These are phyloP conservation scores for Boletus barrowsii DNA, from an alignment of 768 basidiomycete genomes.

Conservation along the genomic window DNA sequence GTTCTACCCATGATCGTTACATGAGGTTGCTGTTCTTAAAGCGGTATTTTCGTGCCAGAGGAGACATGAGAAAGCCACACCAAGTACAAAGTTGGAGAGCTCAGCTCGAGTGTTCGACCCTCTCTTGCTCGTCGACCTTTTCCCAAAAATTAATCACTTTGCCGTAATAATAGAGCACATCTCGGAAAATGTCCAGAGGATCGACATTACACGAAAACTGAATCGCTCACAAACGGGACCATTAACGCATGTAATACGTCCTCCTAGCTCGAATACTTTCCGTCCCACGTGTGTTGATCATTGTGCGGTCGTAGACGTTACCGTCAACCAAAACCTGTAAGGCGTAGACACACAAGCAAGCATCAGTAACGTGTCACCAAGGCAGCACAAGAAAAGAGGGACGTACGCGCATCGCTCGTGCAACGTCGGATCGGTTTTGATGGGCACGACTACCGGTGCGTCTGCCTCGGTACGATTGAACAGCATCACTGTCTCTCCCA, in stretches of 20 bases:
- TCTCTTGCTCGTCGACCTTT: no score
- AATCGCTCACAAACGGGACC: neutral
- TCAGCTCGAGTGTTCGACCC: no score
- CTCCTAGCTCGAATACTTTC: no score
- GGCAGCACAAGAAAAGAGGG: neutral
- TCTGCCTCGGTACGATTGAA: conserved; percentile 11
- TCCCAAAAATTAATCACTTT: no score
- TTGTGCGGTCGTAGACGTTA: conserved; percentile 9
- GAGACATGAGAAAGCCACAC: no score
- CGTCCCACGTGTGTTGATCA: neutral
- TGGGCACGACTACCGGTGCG: neutral
- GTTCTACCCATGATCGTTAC: no score
- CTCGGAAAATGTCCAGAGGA: neutral
- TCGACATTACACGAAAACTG: neutral
- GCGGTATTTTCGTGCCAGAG: no score
- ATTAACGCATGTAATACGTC: neutral
- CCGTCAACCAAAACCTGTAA: conserved; percentile 14
- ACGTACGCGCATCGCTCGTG: conserved; percentile 14
- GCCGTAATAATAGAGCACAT: no score
- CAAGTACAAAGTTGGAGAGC: no score
- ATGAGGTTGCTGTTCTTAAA: no score
- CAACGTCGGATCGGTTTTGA: neutral
- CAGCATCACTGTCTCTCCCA: conserved; percentile 11
- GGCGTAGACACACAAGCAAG: neutral
- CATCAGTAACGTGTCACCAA: neutral